phyloP scores from a whole-genome alignment of 2,329 filamentous ascomycete genomes.

The Aspergillus latus region DNA sequence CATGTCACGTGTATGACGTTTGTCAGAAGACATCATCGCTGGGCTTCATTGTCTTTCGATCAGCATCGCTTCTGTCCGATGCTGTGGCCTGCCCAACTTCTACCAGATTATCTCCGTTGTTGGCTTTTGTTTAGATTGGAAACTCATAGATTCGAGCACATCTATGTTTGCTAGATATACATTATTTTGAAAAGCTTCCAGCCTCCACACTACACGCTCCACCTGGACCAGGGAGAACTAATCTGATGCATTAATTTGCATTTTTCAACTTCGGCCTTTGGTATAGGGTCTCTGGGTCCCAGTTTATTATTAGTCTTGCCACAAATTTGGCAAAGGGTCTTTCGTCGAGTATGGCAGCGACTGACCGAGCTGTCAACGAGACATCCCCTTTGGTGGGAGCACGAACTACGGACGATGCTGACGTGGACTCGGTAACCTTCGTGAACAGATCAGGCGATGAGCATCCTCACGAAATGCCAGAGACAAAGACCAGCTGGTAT shows the following conservation, averaged over 20 bases:
- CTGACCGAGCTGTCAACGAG: constrained; percentile 25
- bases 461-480: constrained; percentile 51
- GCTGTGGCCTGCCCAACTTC: background rate
- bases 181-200: background rate
- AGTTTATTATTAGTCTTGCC: background rate
- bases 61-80: background rate
- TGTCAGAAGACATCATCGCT: constrained; percentile 3
- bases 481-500: constrained; percentile 76
- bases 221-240: background rate
- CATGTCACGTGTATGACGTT: constrained; percentile 1
- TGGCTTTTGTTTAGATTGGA: background rate
- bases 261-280: background rate
- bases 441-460: constrained; percentile 29
- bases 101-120: background rate
- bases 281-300: background rate
- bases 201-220: background rate
- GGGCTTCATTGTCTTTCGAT: background rate
- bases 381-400: constrained; percentile 32
- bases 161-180: background rate
- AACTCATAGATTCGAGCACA: background rate
- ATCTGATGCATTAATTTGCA: background rate
- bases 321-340: background rate
- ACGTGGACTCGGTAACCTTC: constrained; percentile 21
- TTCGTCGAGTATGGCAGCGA: constrained; percentile 19
- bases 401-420: constrained; percentile 19